phyloP scores from a whole-genome alignment of 108 stramenopile species.

The Cyclotella choctawhatcheeana region DNA sequence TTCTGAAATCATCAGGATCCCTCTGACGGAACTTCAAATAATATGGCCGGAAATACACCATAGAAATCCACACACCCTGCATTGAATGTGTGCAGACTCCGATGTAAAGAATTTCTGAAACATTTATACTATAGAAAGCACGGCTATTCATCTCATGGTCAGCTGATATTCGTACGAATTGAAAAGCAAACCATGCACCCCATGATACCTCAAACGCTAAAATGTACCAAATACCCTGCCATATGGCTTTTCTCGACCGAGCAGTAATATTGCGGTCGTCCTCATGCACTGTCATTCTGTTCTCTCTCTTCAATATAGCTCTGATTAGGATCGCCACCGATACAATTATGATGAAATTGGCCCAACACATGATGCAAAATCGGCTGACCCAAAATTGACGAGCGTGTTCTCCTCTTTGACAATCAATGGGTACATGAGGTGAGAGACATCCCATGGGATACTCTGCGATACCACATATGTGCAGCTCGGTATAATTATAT shows the following conservation, averaged over 20 bases:
- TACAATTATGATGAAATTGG: slow-evolving; percentile 24
- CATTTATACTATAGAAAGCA: not conserved
- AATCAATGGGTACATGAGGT: not conserved
- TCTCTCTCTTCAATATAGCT: slow-evolving; percentile 17
- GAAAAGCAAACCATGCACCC: slow-evolving; percentile 45
- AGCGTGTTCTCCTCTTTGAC: slow-evolving; percentile 24
- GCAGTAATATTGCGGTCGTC: not conserved
- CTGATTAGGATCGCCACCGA: slow-evolving; percentile 23
- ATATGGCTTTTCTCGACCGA: slow-evolving; percentile 16
- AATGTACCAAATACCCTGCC: slow-evolving; percentile 48
- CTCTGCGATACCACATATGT: slow-evolving; percentile 31
- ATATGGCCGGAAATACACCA: slow-evolving; percentile 23
- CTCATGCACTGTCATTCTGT: slow-evolving; percentile 15
- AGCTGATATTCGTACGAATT: slow-evolving; percentile 20
- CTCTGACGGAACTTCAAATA: slow-evolving; percentile 28
- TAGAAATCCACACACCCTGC: slow-evolving; percentile 27
- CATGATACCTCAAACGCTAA: slow-evolving; percentile 29
- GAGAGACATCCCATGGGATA: slow-evolving; percentile 35
- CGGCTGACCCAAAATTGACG: slow-evolving; percentile 17
- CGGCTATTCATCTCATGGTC: not conserved
- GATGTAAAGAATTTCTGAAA: slow-evolving; percentile 7
- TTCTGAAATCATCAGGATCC: slow-evolving; percentile 5
- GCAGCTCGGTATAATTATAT: slow-evolving; percentile 28
- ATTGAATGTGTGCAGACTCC: slow-evolving; percentile 13
- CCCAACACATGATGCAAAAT: slow-evolving; percentile 22